Evolutionary conservation across 805 yeast species (phyloP).

Genomic region (Candida caryicola): DNA sequence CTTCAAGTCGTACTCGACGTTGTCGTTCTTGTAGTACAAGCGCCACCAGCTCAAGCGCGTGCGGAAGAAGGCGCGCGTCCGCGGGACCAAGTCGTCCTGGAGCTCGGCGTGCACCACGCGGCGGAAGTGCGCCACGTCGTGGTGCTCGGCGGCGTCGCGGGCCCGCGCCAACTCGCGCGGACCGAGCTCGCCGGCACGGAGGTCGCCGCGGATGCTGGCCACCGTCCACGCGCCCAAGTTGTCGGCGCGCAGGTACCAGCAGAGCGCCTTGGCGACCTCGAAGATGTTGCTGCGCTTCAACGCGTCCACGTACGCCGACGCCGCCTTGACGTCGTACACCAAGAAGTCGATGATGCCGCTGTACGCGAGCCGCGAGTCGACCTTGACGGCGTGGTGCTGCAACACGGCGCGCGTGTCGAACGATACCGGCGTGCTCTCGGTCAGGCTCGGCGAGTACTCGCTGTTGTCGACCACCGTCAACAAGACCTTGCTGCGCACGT

Average conservation of each 20-base stretch:
- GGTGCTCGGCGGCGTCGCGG: slow-evolving; percentile 19
- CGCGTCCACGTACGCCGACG: slow-evolving; percentile 27
- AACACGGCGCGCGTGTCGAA: slow-evolving; percentile 13
- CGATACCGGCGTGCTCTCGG: slow-evolving; percentile 27
- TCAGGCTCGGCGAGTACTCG: slow-evolving; percentile 36
- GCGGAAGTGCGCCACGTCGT: slow-evolving; percentile 28
- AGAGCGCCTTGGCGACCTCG: slow-evolving; percentile 30
- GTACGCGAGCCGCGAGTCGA: slow-evolving; percentile 25
- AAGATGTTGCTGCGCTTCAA: slow-evolving; percentile 34
- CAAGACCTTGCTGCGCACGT: slow-evolving; percentile 22
- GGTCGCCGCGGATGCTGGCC: slow-evolving; percentile 12
- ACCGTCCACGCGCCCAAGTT: slow-evolving; percentile 22
- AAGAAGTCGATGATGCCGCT: slow-evolving; percentile 31
- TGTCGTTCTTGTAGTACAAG: slow-evolving; percentile 40
- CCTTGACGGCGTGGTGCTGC: slow-evolving; percentile 29
- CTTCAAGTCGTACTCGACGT: slow-evolving; percentile 41
- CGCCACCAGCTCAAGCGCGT: slow-evolving; percentile 40
- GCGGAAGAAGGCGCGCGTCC: slow-evolving; percentile 27
- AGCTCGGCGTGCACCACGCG: slow-evolving; percentile 34
- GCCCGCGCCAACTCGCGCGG: slow-evolving; percentile 15
- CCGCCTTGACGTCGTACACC: slow-evolving; percentile 29
- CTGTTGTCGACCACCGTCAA: slow-evolving; percentile 38
- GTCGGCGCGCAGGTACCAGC: slow-evolving; percentile 25
- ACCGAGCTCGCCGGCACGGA: slow-evolving; percentile 13
- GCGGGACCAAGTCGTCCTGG: slow-evolving; percentile 33